Evolutionary conservation across 2,329 filamentous ascomycete genomes (phyloP).

Genomic region (Fusarium falciforme): DNA sequence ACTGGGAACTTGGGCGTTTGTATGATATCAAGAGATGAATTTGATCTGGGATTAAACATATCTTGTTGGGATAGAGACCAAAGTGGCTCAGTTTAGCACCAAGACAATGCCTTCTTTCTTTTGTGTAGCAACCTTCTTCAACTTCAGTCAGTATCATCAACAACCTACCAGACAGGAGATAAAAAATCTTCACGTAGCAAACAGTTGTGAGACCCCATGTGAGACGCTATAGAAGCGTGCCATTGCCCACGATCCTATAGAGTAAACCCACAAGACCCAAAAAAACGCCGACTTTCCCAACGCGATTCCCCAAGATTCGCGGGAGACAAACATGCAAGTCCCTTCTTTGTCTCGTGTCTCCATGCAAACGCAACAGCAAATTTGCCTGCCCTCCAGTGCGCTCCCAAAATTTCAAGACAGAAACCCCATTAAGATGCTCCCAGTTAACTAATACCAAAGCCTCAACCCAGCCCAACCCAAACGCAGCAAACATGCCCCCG

Average conservation of each 20-base stretch:
- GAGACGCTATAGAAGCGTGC: slow-evolving; percentile 1
- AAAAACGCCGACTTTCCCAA: slow-evolving; percentile 29
- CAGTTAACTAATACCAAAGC: slow-evolving; percentile 13
- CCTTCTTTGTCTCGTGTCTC: slow-evolving; percentile 19
- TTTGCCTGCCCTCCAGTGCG: slow-evolving; percentile 7
- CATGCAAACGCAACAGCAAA: slow-evolving; percentile 28
- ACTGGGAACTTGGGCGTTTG: slow-evolving; percentile 7
- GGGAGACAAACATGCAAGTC: slow-evolving; percentile 9
- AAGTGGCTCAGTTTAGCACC: not conserved
- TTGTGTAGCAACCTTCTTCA: not conserved
- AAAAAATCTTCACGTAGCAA: not conserved
- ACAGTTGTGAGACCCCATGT: not conserved
- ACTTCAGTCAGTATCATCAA: not conserved
- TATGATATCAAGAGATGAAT: not conserved
- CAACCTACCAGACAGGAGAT: not conserved
- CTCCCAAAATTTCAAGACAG: slow-evolving; percentile 16
- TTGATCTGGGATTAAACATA: not conserved
- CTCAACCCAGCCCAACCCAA: not conserved
- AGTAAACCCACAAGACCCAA: slow-evolving; percentile 1
- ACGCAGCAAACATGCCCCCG: not conserved
- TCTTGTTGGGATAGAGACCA: not conserved
- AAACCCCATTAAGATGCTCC: slow-evolving; percentile 18
- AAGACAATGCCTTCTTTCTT: slow-evolving; percentile 2
- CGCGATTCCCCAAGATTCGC: slow-evolving; percentile 18
- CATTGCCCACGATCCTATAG: slow-evolving; percentile 19